phyloP scores from a whole-genome alignment of 2,329 filamentous ascomycete species.

The Epichloe hybrida region DNA sequence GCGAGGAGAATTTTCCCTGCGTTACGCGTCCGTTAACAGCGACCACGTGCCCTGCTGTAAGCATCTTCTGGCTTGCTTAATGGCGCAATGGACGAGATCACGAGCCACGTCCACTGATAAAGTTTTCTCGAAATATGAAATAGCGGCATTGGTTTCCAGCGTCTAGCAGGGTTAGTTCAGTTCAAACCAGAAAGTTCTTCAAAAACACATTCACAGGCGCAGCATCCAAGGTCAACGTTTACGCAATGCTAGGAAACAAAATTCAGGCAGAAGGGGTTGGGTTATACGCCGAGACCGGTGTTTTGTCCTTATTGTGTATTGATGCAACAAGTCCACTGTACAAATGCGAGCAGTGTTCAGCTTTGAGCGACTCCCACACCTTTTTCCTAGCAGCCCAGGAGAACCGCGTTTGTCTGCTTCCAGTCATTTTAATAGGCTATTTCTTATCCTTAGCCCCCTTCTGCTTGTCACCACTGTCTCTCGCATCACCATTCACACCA shows the following conservation, averaged over 20 bases:
- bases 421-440: constrained; percentile 9
- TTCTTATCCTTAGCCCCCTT: constrained; percentile 43
- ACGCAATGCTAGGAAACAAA: background rate
- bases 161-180: background rate
- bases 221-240: background rate
- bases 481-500: constrained; percentile 29
- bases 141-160: constrained; percentile 53
- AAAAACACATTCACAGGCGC: background rate
- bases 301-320: background rate
- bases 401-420: background rate
- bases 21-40: constrained; percentile 5
- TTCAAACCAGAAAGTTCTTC: background rate
- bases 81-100: constrained; percentile 51
- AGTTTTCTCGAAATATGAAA: constrained; percentile 46
- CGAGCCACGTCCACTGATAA: constrained; percentile 46
- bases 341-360: background rate
- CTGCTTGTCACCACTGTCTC: constrained; percentile 39
- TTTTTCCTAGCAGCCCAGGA: background rate
- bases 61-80: constrained; percentile 72
- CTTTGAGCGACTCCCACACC: background rate
- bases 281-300: background rate
- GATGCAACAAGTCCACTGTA: background rate
- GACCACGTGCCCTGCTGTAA: constrained; percentile 56
- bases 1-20: background rate
- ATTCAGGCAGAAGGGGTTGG: background rate